These are phyloP conservation scores for Lachancea nothofagi DNA, from an alignment of 805 yeast genomes.

Conservation along the genomic window DNA sequence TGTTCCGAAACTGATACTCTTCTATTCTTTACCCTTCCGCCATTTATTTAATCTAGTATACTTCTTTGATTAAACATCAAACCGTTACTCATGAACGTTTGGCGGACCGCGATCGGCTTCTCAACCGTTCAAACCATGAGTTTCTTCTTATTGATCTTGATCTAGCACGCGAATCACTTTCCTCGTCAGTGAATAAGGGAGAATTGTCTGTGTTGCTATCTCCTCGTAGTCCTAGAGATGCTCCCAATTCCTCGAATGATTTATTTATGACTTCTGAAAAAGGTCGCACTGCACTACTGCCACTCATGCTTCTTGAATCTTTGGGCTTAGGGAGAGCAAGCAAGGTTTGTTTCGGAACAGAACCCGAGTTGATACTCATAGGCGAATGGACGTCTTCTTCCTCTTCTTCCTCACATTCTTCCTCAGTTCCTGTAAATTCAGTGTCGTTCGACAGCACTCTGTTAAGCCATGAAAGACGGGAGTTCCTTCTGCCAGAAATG, in stretches of 20 bases:
- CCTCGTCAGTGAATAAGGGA: slow-evolving; percentile 11
- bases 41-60: neutral
- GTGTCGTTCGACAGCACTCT: slow-evolving; percentile 30
- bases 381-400: slow-evolving; percentile 23
- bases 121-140: slow-evolving; percentile 43
- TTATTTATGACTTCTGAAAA: slow-evolving; percentile 10
- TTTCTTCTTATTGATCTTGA: slow-evolving; percentile 30
- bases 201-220: slow-evolving; percentile 7
- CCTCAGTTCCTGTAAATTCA: slow-evolving; percentile 27
- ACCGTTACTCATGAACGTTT: slow-evolving; percentile 5
- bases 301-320: slow-evolving; percentile 20
- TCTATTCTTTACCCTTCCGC: neutral
- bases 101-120: slow-evolving; percentile 34
- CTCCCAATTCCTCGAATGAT: slow-evolving; percentile 22
- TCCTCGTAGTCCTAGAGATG: slow-evolving; percentile 5
- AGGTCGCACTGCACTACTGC: slow-evolving; percentile 17
- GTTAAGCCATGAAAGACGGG: slow-evolving; percentile 29
- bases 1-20: neutral
- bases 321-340: slow-evolving; percentile 15
- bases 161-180: slow-evolving; percentile 18
- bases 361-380: slow-evolving; percentile 13
- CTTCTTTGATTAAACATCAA: neutral
- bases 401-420: slow-evolving; percentile 28
- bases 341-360: slow-evolving; percentile 14
- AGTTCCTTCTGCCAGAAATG: slow-evolving; percentile 25